Evolutionary conservation across 305 asterid species (phyloP), one percentile per base, ranked within the genome.

Genomic region (Fraxinus platypoda): DNA sequence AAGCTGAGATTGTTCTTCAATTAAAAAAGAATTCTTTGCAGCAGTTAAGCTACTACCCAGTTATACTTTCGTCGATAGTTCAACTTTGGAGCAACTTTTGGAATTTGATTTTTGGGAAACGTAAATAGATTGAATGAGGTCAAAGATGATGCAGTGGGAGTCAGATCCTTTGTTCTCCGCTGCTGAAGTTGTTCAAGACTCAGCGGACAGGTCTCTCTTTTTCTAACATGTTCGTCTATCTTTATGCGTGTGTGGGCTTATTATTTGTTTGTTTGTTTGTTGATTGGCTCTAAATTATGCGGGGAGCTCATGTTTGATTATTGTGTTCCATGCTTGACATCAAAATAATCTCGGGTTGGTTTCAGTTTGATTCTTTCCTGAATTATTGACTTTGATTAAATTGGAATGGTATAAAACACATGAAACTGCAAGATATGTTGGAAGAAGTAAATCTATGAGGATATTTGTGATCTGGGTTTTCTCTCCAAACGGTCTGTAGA

Each of bases 111-210:
- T 54, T 54, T n/a, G 64, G 64, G 25, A 54, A n/a, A 54, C 23
- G 25, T 54, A 54, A 54, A 54, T 54, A 54, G 64, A 54, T 54
- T 54, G 25, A 54, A 54, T 54, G 64, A 54, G 64, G 64, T 17
- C 64, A n/a, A 54, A 54, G 23, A 54, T 54, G 64, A 54, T 54
- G 83, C 83, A 80, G 37, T 83, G 90, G 90, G 90, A 85, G 75
- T 77, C 90, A 54, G 90, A 87, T 78, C 90, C 90, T 17, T 80
- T 85, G 66, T 83, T 87, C 86, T 80, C 86, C 46, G 90, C 90
- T 9, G 90, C 90, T 80, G 90, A 87, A 78, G 86, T 85, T 72
- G 87, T 87, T 43, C 90, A 87, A 81, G 90, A 87, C 80, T 87
- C 90, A 66, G 87, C 87, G 71, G 90, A 87, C 41, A 81, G 90